Evolutionary conservation across 225 moss, liverwort and hornwort genomes (phyloP).

Genomic region (Sphagnum contortum): DNA sequence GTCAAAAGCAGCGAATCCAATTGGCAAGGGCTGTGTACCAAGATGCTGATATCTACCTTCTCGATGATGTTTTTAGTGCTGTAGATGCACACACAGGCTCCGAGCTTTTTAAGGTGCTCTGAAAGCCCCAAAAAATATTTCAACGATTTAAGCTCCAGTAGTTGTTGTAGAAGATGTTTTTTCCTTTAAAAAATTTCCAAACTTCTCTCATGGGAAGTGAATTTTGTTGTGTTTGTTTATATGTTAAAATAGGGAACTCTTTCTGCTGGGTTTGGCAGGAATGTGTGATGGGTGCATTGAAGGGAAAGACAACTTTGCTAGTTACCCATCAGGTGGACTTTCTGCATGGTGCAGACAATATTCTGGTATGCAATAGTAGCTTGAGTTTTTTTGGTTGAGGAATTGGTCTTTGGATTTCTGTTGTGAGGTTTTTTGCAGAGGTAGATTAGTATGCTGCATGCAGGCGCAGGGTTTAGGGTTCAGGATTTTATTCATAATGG

Average conservation of each 20-base stretch:
- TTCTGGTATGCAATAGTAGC: constrained; percentile 13
- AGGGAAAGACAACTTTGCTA: constrained; percentile 29
- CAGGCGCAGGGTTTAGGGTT: too few relatives aligned
- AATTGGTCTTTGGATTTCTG: background rate
- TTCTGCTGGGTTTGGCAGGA: constrained; percentile 4
- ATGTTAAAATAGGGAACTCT: too few relatives aligned
- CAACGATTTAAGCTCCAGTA: too few relatives aligned
- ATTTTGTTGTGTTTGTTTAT: too few relatives aligned
- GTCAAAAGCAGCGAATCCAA: constrained; percentile 56
- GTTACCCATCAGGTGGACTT: constrained; percentile 58
- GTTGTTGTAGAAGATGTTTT: too few relatives aligned
- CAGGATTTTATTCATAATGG: too few relatives aligned
- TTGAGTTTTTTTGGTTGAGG: background rate
- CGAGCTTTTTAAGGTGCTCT: constrained; percentile 21
- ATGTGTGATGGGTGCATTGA: constrained; percentile 24
- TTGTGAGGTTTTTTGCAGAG: too few relatives aligned
- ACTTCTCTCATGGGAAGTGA: too few relatives aligned
- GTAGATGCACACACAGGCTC: constrained; percentile 43
- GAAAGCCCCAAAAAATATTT: too few relatives aligned
- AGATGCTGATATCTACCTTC: constrained; percentile 48
- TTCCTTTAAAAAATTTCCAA: too few relatives aligned
- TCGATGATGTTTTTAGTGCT: constrained; percentile 62
- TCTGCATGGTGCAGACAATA: constrained; percentile 35
- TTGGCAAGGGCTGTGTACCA: constrained; percentile 55
- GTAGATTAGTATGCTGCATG: too few relatives aligned